Percentiles rank a stretch among this genome's conserved stretches.
These are phyloP conservation scores for Leucosporidium yakuticum DNA, from an alignment of 768 basidiomycete genomes.

Conservation along the genomic window DNA sequence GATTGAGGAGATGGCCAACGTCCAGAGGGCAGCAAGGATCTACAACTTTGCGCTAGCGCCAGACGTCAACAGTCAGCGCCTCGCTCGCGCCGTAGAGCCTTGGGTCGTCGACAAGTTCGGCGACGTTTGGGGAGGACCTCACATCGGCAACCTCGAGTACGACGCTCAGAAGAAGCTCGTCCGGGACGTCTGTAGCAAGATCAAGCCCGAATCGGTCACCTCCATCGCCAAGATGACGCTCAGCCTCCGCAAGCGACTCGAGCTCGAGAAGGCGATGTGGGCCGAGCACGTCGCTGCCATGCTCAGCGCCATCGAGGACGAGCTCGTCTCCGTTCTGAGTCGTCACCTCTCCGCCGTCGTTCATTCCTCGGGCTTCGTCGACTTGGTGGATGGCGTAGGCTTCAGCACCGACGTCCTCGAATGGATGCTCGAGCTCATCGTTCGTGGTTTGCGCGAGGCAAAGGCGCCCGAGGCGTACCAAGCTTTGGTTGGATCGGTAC, in stretches of 20 bases:
- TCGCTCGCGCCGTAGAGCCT: slow-evolving; percentile 65
- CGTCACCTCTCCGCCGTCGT: slow-evolving; percentile 61
- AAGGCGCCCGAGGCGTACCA: slow-evolving; percentile 68
- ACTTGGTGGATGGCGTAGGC: slow-evolving; percentile 67
- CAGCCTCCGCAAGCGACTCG: slow-evolving; percentile 52
- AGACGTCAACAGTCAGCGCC: slow-evolving; percentile 66
- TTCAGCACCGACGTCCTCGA: slow-evolving; percentile 67
- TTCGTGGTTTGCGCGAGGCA: slow-evolving; percentile 57
- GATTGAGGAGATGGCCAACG: slow-evolving; percentile 80
- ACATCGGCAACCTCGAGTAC: slow-evolving; percentile 65
- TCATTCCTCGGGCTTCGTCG: slow-evolving; percentile 62
- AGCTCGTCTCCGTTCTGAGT: slow-evolving; percentile 59
- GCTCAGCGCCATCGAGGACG: slow-evolving; percentile 58
- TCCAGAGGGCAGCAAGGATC: slow-evolving; percentile 71
- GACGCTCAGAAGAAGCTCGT: slow-evolving; percentile 63
- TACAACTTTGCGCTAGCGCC: slow-evolving; percentile 71
- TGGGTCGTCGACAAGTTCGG: slow-evolving; percentile 79
- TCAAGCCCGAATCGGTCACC: slow-evolving; percentile 63
- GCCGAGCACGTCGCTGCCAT: slow-evolving; percentile 62
- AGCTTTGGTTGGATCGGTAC: slow-evolving; percentile 34
- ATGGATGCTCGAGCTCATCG: slow-evolving; percentile 58
- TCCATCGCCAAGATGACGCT: slow-evolving; percentile 52
- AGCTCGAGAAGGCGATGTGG: slow-evolving; percentile 49
- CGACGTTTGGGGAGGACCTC: slow-evolving; percentile 73
- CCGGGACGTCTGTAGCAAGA: slow-evolving; percentile 65